Evolutionary conservation across 2,329 filamentous ascomycete species (phyloP).

Genomic region (Sporothrix sp.): DNA sequence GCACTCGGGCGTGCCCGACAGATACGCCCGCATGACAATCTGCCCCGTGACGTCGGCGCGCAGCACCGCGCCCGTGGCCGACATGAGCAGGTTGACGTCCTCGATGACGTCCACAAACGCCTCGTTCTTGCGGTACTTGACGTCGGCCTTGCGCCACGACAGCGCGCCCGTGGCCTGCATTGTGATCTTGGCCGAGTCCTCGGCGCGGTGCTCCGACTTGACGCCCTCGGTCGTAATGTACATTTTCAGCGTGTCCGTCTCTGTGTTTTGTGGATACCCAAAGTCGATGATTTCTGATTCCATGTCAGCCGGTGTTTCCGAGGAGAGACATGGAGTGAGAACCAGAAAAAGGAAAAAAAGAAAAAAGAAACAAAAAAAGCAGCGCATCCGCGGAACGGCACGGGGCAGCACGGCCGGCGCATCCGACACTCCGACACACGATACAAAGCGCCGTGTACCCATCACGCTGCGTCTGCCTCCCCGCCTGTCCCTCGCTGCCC

Average conservation of each 20-base stretch:
- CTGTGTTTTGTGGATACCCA: conserved; percentile 96
- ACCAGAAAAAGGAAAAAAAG: neutral
- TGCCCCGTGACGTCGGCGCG: conserved; percentile 94
- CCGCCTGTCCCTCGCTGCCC: too few relatives aligned
- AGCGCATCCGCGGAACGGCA: too few relatives aligned
- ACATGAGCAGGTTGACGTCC: conserved; percentile 98
- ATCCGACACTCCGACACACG: too few relatives aligned
- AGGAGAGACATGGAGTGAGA: too few relatives aligned
- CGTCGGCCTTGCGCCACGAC: conserved; percentile 93
- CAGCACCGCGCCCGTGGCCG: conserved; percentile 88
- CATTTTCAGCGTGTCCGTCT: conserved; percentile 98
- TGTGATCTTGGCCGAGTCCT: conserved; percentile 95
- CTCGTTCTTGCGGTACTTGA: conserved; percentile 99
- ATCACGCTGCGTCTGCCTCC: too few relatives aligned
- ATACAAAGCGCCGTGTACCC: too few relatives aligned
- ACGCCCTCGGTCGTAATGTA: conserved; percentile 99
- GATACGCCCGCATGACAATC: conserved; percentile 97
- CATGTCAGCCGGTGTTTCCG: conserved; percentile 12
- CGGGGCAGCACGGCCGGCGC: too few relatives aligned
- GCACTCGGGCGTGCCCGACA: conserved; percentile 93
- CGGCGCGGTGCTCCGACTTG: conserved; percentile 75
- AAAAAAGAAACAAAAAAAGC: too few relatives aligned
- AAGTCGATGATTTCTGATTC: conserved; percentile 99
- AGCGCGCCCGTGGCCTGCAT: conserved; percentile 97
- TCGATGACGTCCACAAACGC: conserved; percentile 99